Evolutionary conservation across 805 yeast species (phyloP), one percentile per base, ranked within the genome.

Genomic region (Hanseniaspora pseudoguilliermondii): DNA sequence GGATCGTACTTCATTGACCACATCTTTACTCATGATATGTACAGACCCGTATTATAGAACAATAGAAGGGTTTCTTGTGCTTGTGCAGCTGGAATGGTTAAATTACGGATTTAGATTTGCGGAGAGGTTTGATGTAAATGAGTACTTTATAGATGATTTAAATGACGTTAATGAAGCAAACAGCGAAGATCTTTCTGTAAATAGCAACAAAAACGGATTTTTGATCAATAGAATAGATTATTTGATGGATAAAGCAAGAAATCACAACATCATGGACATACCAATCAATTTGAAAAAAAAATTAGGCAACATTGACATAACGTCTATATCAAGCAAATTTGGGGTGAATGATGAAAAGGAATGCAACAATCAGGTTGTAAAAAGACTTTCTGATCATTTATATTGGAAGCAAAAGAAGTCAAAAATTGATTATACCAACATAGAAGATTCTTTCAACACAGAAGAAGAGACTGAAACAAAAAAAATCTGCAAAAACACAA

Each of bases 1-100:
- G 98, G 98, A 93, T 66, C 74, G 98, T 57, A 93, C 98, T 0
- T 81, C 97, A 0, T 97, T 93, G 65, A 79, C 90, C 1, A 77
- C 89, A 6, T 83, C 96, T 2, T 71, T 93, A 59, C 79, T 90
- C 25, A 91, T 91, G 68, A 69, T 93, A 5, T 86, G 96, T 64
- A 72, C 90, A 9, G 97, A 93, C 66, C 97, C 97, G 0, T 87
- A 79, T 65, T 93, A 76, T 68, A 75, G 98, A 60, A 90, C 97
- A 0, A 60, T 86, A 2, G 84, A 88, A 57, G 98, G 98, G 2
- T 89, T 93, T 64, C 83, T 85, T 70, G 77, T 82, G 0, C 72
- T 93, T 20, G 75, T 93, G 3, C 98, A 93, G 63, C 90, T 93
- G 64, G 98, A 93, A 60, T 93, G 97, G 97, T 73, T 87, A 2